Conservation (phyloP, 2,329 filamentous ascomycete species). For the Exophiala xenobiotica region DNA sequence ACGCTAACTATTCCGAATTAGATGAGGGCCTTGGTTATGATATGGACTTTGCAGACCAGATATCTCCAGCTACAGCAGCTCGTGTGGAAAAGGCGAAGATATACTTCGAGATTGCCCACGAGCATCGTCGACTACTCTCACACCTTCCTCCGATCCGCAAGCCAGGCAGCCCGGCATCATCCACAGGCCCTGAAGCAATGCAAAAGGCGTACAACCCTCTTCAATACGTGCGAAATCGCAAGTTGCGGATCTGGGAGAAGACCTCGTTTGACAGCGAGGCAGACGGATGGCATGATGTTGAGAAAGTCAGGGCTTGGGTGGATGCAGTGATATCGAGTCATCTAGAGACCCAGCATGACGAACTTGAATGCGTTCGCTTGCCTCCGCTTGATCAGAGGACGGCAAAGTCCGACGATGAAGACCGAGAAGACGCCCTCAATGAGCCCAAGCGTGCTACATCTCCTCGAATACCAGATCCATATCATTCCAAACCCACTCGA, state of each 20-base stretch:
- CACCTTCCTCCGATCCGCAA: constrained; percentile 67
- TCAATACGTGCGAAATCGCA: constrained; percentile 88
- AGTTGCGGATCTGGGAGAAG: constrained; percentile 76
- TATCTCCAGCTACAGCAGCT: constrained; percentile 76
- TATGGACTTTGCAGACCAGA: constrained; percentile 45
- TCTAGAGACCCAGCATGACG: constrained; percentile 44
- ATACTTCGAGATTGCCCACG: constrained; percentile 79
- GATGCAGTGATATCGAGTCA: constrained; percentile 61
- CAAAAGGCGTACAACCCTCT: constrained; percentile 79
- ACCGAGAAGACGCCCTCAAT: constrained; percentile 23
- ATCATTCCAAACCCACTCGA: constrained; percentile 59
- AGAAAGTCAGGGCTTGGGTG: constrained; percentile 73
- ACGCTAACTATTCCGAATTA: constrained; percentile 22
- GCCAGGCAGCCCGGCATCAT: constrained; percentile 20
- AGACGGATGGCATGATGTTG: constrained; percentile 74
- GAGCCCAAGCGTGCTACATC: constrained; percentile 39
- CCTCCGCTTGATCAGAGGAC: constrained; percentile 38
- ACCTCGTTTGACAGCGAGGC: constrained; percentile 70
- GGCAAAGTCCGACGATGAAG: constrained; percentile 30
- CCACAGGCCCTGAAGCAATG: constrained; percentile 34
- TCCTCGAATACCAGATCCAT: constrained; percentile 27
- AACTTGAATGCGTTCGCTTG: constrained; percentile 46
- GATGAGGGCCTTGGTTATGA: constrained; percentile 34
- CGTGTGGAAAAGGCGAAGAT: constrained; percentile 81
- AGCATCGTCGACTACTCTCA: constrained; percentile 79